Conservation (phyloP, 2,329 filamentous ascomycete species). For the Tricladium varicosporioides region DNA sequence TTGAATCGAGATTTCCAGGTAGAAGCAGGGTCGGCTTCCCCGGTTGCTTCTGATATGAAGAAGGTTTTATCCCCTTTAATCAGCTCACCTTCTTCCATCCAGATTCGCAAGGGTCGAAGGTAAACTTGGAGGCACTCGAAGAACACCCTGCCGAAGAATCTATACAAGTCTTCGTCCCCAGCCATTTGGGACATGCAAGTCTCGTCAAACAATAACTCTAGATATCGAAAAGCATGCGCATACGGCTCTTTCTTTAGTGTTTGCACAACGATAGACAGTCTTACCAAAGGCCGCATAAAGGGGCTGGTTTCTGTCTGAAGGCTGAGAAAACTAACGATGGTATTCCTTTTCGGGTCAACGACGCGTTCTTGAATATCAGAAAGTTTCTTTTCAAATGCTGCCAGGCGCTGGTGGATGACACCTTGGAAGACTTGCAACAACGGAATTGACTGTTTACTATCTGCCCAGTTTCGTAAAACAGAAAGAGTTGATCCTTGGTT, state of each 20-base stretch:
- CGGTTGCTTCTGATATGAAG: slow-evolving; percentile 64
- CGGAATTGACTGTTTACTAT: slow-evolving; percentile 29
- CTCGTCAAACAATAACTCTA: slow-evolving; percentile 75
- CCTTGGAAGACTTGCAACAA: slow-evolving; percentile 33
- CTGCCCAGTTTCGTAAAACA: slow-evolving; percentile 47
- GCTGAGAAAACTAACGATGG: slow-evolving; percentile 64
- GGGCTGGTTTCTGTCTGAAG: slow-evolving; percentile 57
- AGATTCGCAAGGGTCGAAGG: slow-evolving; percentile 72
- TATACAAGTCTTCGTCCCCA: slow-evolving; percentile 60
- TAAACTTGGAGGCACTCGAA: slow-evolving; percentile 82
- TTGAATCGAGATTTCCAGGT: slow-evolving; percentile 77
- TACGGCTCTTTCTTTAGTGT: slow-evolving; percentile 45
- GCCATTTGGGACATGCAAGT: slow-evolving; percentile 68
- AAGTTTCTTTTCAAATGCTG: slow-evolving; percentile 56
- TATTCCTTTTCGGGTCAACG: slow-evolving; percentile 50
- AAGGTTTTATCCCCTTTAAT: slow-evolving; percentile 66
- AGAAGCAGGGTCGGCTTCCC: slow-evolving; percentile 56
- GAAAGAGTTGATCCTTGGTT: slow-evolving; percentile 47
- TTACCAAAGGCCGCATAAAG: slow-evolving; percentile 53
- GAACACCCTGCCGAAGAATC: slow-evolving; percentile 66
- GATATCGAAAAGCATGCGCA: slow-evolving; percentile 59
- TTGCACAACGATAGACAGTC: slow-evolving; percentile 61
- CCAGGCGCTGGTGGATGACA: slow-evolving; percentile 43
- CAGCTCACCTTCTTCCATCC: slow-evolving; percentile 81
- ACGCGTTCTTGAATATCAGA: slow-evolving; percentile 59